These are phyloP conservation scores for Coniochaeta prunicola DNA, from an alignment of 2,329 filamentous ascomycete genomes.

Conservation along the genomic window DNA sequence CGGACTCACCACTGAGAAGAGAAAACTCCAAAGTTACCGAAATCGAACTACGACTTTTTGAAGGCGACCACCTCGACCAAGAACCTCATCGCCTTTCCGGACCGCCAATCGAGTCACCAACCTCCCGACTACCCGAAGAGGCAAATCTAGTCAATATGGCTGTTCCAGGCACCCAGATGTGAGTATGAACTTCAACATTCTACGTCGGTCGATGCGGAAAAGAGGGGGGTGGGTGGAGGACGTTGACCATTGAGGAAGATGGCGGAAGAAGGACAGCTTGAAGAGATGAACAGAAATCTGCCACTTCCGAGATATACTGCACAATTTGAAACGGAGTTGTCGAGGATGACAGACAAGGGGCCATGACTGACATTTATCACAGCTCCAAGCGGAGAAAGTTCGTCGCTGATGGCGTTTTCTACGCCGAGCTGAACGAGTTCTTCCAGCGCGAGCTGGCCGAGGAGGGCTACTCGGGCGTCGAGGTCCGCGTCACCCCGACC, in stretches of 20 bases:
- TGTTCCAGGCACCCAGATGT: slow-evolving; percentile 56
- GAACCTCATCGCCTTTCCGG: slow-evolving; percentile 20
- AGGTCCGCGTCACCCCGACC: slow-evolving; percentile 98
- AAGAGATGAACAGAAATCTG: neutral
- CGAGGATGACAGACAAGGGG: neutral
- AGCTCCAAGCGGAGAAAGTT: slow-evolving; percentile 93
- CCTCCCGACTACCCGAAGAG: slow-evolving; percentile 15
- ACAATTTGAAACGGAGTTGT: neutral
- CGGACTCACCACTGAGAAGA: neutral
- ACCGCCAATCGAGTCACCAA: slow-evolving; percentile 2
- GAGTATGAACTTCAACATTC: slow-evolving; percentile 27
- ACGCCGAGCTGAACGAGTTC: slow-evolving; percentile 99
- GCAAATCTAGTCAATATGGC: slow-evolving; percentile 46
- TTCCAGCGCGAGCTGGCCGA: slow-evolving; percentile 99
- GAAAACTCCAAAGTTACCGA: neutral
- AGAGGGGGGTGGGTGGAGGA: neutral
- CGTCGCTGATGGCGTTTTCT: slow-evolving; percentile 98
- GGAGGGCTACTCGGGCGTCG: slow-evolving; percentile 99
- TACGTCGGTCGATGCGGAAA: neutral
- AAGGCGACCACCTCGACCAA: neutral
- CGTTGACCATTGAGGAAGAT: neutral
- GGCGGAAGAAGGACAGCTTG: neutral
- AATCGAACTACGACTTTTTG: slow-evolving; percentile 1
- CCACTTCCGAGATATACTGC: neutral
- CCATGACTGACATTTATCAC: slow-evolving; percentile 8